Evolutionary conservation across 2,329 filamentous ascomycete genomes (phyloP), one percentile per base, ranked within the genome.

Genomic region (Colletotrichum sp.): DNA sequence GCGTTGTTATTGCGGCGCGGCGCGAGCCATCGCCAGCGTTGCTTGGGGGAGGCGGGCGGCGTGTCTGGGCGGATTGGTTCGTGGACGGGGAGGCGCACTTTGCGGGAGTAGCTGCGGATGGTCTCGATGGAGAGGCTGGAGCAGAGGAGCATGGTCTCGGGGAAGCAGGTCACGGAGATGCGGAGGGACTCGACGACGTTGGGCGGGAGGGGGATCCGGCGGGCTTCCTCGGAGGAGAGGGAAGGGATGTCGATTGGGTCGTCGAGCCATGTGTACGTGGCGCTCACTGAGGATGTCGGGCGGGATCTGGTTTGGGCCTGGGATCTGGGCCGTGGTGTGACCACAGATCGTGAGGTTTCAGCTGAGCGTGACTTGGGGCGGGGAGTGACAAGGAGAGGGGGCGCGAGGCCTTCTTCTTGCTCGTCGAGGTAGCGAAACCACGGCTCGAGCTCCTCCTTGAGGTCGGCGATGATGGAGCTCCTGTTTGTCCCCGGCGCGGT

Each of bases 131-230:
- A 88, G 6, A 91, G 83, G 78, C 88, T 91, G 0, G 87, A 88
- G 7, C 89, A 88, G 13, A 89, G 83, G 2, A 92, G 86, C 87
- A 91, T 90, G 2, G 90, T 91, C 77, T 91, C 90, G 0, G 90
- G 90, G 76, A 92, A 92, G 78, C 89, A 91, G 7, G 86, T 83
- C 13, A 91, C 87, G 0, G 88, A 90, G 7, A 90, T 85, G 32
- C 88, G 84, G 5, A 92, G 83, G 1, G 86, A 90, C 73, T 92
- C 90, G 55, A 91, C 81, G 4, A 90, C 85, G 30, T 91, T 86
- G 2, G 88, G 86, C 0, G 90, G 89, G 0, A 92, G 83, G 1
- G 88, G 90, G 7, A 91, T 64, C 43, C 78, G 62, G 75, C 68
- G 5, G 69, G 69, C 69, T 24, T 77, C 76, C 21, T 75, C 76